Percentiles rank a stretch among this genome's conserved stretches.
Evolutionary conservation across 352 stramenopile genomes (phyloP).

Genomic region (Saprolegnia parasitica): DNA sequence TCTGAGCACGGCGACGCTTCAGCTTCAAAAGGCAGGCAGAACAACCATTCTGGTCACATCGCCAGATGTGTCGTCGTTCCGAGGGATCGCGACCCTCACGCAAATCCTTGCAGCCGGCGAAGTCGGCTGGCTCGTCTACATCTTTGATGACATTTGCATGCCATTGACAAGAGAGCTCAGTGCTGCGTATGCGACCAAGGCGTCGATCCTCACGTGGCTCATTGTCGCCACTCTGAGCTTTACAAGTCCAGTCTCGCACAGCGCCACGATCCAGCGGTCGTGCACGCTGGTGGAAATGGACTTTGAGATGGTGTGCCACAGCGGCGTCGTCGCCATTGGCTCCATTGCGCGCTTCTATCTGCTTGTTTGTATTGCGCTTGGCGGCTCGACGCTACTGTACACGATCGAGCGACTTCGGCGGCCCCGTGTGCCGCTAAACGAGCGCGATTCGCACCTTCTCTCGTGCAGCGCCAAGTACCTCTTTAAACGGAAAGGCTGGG

Average conservation of each 20-base stretch:
- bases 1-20: constrained; percentile 12
- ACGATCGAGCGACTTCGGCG: too few relatives aligned
- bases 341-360: background rate
- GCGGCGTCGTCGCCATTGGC: background rate
- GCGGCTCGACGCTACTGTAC: background rate
- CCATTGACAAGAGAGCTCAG: background rate
- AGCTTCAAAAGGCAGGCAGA: background rate
- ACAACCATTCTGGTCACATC: background rate
- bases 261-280: background rate
- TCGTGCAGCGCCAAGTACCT: constrained; percentile 18
- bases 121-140: constrained; percentile 18
- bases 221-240: background rate
- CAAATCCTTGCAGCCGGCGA: constrained; percentile 7
- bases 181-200: background rate
- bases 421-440: background rate
- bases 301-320: constrained; percentile 9
- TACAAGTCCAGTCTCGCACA: background rate
- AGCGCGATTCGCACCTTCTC: constrained; percentile 5
- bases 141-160: constrained; percentile 3
- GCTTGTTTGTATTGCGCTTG: background rate
- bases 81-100: too few relatives aligned
- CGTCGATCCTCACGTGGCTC: background rate
- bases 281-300: background rate
- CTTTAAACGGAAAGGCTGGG: constrained; percentile 4
- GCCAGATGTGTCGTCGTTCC: too few relatives aligned